Conservation (phyloP, 2,329 filamentous ascomycete species). For the Sporothrix curviconia region DNA sequence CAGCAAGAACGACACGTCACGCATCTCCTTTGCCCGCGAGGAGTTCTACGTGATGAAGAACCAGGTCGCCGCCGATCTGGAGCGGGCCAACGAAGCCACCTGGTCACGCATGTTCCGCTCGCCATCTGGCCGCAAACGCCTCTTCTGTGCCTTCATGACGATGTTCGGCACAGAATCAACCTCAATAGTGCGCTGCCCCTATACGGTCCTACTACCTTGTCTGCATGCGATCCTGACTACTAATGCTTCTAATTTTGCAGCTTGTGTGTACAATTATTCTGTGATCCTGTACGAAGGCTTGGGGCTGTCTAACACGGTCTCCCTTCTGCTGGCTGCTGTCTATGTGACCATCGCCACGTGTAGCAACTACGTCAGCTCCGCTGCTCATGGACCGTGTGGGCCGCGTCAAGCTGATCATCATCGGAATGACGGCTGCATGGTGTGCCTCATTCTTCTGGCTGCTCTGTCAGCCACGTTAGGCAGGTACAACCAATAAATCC, state of each 20-base stretch:
- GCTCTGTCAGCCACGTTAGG: background rate
- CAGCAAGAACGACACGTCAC: background rate
- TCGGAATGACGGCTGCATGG: background rate
- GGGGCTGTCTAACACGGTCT: background rate
- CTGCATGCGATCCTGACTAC: too few species aligned
- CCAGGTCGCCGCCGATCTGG: background rate
- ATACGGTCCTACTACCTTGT: too few species aligned
- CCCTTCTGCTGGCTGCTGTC: background rate
- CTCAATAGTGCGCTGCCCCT: too few species aligned
- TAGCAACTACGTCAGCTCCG: background rate
- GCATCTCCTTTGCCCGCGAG: background rate
- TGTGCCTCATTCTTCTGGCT: background rate
- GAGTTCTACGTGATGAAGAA: background rate
- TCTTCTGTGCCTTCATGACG: background rate
- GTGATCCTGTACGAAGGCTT: background rate
- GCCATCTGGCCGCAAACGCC: background rate
- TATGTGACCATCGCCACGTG: background rate
- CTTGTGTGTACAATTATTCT: background rate
- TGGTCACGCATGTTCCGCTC: slow-evolving; percentile 1
- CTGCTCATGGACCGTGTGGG: background rate
- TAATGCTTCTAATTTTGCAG: too few species aligned
- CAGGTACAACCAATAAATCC: background rate
- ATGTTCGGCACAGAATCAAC: background rate
- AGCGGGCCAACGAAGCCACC: background rate
- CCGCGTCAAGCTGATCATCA: background rate